Percentiles rank a stretch among this genome's conserved stretches.
phyloP scores from a whole-genome alignment of 805 yeast genomes.

The Candida ficus region DNA sequence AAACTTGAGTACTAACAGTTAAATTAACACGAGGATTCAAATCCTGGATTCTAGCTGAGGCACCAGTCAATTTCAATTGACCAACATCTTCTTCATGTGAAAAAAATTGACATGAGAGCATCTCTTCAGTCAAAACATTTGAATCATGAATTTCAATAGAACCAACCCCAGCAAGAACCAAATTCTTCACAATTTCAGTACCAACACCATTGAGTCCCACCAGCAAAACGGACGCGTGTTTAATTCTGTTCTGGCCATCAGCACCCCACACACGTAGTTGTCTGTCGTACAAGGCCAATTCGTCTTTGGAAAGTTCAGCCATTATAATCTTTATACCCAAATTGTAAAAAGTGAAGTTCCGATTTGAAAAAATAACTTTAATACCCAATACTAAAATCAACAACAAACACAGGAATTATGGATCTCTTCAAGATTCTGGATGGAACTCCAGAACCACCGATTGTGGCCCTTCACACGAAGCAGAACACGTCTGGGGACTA shows the following conservation, averaged over 20 bases:
- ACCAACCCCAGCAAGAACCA: conserved; percentile 87
- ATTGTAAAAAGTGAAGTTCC: too few species aligned
- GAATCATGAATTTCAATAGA: conserved; percentile 62
- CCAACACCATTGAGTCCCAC: conserved; percentile 75
- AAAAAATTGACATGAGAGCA: conserved; percentile 73
- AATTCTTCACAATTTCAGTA: conserved; percentile 75
- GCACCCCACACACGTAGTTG: conserved; percentile 96
- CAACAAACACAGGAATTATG: conserved; percentile 31
- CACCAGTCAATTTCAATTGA: conserved; percentile 45
- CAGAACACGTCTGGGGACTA: conserved; percentile 50
- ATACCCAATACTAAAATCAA: neutral
- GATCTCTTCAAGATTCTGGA: conserved; percentile 72
- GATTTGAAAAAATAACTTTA: neutral
- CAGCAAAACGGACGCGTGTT: conserved; percentile 65
- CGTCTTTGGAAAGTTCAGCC: conserved; percentile 46
- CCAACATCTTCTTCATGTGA: conserved; percentile 55
- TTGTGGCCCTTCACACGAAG: conserved; percentile 35
- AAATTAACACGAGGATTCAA: conserved; percentile 77
- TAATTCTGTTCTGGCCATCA: conserved; percentile 76
- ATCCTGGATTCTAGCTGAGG: conserved; percentile 53
- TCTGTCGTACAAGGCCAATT: conserved; percentile 87
- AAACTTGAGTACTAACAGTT: conserved; percentile 32
- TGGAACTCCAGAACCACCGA: conserved; percentile 79
- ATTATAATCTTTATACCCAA: too few species aligned
- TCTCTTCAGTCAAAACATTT: conserved; percentile 49